Evolutionary conservation across 345 rosid species (phyloP).

Genomic region (Populus nigra): DNA sequence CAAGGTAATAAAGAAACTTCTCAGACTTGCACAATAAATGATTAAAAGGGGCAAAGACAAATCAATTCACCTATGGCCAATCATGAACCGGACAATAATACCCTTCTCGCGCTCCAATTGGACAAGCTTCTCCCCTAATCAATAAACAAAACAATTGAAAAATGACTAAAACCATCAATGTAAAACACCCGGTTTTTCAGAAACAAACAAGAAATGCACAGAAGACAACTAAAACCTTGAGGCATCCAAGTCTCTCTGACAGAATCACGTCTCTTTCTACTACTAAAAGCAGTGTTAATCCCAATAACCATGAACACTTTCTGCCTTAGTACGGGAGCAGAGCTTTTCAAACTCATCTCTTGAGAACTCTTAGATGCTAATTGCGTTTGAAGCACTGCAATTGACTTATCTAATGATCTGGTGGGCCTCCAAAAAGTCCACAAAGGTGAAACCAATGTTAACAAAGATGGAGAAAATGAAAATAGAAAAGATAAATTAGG

Average conservation of each 20-base stretch:
- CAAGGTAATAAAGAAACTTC: neutral
- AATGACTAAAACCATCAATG: neutral
- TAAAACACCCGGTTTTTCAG: neutral
- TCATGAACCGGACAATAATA: constrained; percentile 89
- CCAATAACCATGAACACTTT: constrained; percentile 92
- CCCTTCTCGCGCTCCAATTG: constrained; percentile 86
- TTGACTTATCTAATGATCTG: constrained; percentile 80
- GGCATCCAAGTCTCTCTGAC: constrained; percentile 99
- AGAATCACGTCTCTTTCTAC: constrained; percentile 96
- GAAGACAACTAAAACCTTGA: constrained; percentile 49
- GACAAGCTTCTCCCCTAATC: constrained; percentile 70
- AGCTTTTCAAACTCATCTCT: constrained; percentile 40
- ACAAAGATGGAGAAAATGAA: neutral
- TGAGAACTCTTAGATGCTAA: constrained; percentile 54
- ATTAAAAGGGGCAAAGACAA: neutral
- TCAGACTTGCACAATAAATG: neutral
- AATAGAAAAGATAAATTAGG: neutral
- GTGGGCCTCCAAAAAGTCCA: constrained; percentile 29
- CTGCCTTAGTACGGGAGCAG: constrained; percentile 37
- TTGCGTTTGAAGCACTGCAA: constrained; percentile 68
- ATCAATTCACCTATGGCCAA: constrained; percentile 78
- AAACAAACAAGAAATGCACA: neutral
- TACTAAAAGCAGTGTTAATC: constrained; percentile 91
- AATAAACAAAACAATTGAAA: constrained; percentile 4
- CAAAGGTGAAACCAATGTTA: constrained; percentile 13